These are phyloP conservation scores for Saccharum officinarum DNA, from an alignment of 176 grass and related monocot genomes.

Conservation along the genomic window DNA sequence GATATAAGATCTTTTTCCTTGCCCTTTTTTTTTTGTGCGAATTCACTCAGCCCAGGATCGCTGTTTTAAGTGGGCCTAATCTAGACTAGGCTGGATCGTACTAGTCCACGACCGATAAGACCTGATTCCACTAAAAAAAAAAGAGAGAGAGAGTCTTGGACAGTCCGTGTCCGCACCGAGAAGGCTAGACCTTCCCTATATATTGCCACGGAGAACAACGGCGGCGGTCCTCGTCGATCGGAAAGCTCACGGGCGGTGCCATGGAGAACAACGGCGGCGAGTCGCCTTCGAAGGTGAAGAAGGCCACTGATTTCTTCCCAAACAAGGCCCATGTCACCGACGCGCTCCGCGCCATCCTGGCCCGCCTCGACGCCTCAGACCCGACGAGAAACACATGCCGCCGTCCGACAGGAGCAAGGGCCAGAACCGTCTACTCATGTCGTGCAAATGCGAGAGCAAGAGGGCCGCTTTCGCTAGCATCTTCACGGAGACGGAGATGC, in stretches of 20 bases:
- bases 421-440: conserved; percentile 5
- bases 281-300: not conserved
- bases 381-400: not conserved
- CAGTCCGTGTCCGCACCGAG: too few relatives aligned
- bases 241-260: not conserved
- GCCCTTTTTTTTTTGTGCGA: too few relatives aligned
- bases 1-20: not conserved
- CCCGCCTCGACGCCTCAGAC: not conserved
- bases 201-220: too few relatives aligned
- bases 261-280: too few relatives aligned
- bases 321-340: not conserved
- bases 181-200: too few relatives aligned
- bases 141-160: too few relatives aligned
- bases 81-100: not conserved
- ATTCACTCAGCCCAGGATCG: too few relatives aligned
- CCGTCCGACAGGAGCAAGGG: not conserved
- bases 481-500: not conserved
- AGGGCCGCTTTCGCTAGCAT: not conserved
- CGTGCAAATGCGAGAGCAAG: not conserved
- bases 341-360: not conserved
- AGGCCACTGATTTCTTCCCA: not conserved
- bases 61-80: not conserved
- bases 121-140: too few relatives aligned
- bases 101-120: too few relatives aligned
- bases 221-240: too few relatives aligned